Percentiles rank a stretch among this genome's conserved stretches.
phyloP scores from a whole-genome alignment of 768 basidiomycete genomes.

The Calocybe cyanea region DNA sequence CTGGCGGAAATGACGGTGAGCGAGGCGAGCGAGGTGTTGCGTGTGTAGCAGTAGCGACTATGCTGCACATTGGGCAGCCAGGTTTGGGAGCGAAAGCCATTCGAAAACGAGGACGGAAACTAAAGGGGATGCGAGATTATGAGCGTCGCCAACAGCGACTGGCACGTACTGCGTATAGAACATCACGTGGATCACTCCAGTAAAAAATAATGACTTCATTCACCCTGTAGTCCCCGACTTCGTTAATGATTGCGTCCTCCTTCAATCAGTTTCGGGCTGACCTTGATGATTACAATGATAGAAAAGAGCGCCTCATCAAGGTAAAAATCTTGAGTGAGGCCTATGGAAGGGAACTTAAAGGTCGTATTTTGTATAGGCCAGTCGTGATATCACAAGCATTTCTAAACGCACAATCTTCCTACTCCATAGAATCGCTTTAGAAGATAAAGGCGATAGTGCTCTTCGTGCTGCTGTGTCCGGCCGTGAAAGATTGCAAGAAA shows the following conservation, averaged over 20 bases:
- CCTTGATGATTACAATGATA: conserved; percentile 82
- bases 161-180: not conserved
- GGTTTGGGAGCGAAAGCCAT: conserved; percentile 60
- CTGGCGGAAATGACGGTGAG: conserved; percentile 41
- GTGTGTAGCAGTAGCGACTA: conserved; percentile 53
- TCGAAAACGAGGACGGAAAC: conserved; percentile 10
- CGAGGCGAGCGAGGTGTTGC: conserved; percentile 40
- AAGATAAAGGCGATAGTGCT: conserved; percentile 31
- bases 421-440: conserved; percentile 65
- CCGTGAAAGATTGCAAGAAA: conserved; percentile 60
- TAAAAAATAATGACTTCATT: too few species aligned
- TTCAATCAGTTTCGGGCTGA: conserved; percentile 68
- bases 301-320: conserved; percentile 90
- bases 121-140: too few species aligned
- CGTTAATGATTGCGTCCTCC: conserved; percentile 22
- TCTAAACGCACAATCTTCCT: conserved; percentile 95
- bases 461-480: conserved; percentile 47
- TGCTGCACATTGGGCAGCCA: conserved; percentile 77
- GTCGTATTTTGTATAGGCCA: conserved; percentile 41
- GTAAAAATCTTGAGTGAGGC: conserved; percentile 32
- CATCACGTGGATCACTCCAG: conserved; percentile 13
- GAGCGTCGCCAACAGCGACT: too few species aligned
- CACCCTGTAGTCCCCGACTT: too few species aligned
- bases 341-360: too few species aligned
- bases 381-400: conserved; percentile 84